These are phyloP conservation scores for Ampelocalamus luodianensis DNA, from an alignment of 176 grass and related monocot genomes.

Conservation along the genomic window DNA sequence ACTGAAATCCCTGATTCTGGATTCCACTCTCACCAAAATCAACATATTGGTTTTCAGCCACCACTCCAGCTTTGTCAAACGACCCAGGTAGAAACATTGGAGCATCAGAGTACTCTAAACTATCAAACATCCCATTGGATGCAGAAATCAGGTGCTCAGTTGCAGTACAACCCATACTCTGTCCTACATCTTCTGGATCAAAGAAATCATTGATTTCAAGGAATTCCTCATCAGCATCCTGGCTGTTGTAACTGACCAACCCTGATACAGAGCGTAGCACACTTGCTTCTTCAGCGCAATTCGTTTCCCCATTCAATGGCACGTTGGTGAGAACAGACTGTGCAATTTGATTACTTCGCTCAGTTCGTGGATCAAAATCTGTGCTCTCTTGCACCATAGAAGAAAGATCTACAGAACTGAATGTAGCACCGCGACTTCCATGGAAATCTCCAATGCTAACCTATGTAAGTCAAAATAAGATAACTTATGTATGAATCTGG, in stretches of 20 bases:
- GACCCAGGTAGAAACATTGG: constrained; percentile 54
- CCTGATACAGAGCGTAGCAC: constrained; percentile 2
- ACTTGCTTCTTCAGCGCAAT: constrained; percentile 50
- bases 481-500: constrained; percentile 8
- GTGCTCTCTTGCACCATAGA: constrained; percentile 38
- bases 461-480: constrained; percentile 27
- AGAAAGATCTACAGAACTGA: constrained; percentile 36
- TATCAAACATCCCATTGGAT: constrained; percentile 41
- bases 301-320: constrained; percentile 33
- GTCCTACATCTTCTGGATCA: constrained; percentile 52
- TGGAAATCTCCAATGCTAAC: constrained; percentile 23
- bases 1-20: constrained; percentile 45
- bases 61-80: constrained; percentile 40
- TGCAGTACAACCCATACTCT: constrained; percentile 40
- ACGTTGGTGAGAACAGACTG: constrained; percentile 51
- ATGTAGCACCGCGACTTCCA: constrained; percentile 13
- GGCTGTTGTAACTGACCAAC: constrained; percentile 25
- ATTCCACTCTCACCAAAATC: constrained; percentile 45
- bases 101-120: constrained; percentile 65
- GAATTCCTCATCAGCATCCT: constrained; percentile 67
- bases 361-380: constrained; percentile 29
- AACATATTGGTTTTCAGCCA: constrained; percentile 50
- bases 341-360: constrained; percentile 42
- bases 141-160: constrained; percentile 39
- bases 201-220: constrained; percentile 91